phyloP scores from a whole-genome alignment of 1,139 yeast species.

The Pichia cactophila region DNA sequence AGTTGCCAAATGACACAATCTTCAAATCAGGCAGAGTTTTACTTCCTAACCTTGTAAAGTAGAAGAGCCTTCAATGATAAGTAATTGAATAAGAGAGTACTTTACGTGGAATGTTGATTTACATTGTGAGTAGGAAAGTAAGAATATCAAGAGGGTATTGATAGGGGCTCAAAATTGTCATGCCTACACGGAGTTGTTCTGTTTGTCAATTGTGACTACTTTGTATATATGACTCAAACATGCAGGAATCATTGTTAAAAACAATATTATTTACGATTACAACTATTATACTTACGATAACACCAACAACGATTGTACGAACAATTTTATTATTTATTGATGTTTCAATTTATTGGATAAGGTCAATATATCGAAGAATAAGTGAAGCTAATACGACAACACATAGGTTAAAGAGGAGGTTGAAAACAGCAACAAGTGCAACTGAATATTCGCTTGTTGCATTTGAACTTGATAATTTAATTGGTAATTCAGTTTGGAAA shows the following conservation, averaged over 20 bases:
- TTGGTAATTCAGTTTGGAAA: slow-evolving; percentile 75
- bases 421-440: slow-evolving; percentile 41
- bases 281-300: slow-evolving; percentile 12
- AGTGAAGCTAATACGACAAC: slow-evolving; percentile 18
- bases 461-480: slow-evolving; percentile 51
- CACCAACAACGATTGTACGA: slow-evolving; percentile 15
- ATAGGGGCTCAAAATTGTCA: no score
- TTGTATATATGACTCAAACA: no score
- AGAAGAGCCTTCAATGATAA: no score
- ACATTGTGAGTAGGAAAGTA: no score
- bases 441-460: slow-evolving; percentile 59
- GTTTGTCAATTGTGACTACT: no score
- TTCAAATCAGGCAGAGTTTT: no score
- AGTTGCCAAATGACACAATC: no score
- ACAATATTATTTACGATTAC: slow-evolving; percentile 9
- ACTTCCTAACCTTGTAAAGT: no score
- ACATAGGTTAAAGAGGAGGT: slow-evolving; percentile 28
- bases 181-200: no score
- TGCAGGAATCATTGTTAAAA: slow-evolving; percentile 3
- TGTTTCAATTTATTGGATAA: slow-evolving; percentile 22
- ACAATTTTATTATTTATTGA: slow-evolving; percentile 11
- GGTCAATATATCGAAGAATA: slow-evolving; percentile 24
- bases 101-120: no score
- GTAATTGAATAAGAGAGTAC: no score
- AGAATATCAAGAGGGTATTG: no score